Evolutionary conservation across 2,329 filamentous ascomycete species (phyloP), one percentile per base, ranked within the genome.

Genomic region (Neopestalotiopsis rosae): DNA sequence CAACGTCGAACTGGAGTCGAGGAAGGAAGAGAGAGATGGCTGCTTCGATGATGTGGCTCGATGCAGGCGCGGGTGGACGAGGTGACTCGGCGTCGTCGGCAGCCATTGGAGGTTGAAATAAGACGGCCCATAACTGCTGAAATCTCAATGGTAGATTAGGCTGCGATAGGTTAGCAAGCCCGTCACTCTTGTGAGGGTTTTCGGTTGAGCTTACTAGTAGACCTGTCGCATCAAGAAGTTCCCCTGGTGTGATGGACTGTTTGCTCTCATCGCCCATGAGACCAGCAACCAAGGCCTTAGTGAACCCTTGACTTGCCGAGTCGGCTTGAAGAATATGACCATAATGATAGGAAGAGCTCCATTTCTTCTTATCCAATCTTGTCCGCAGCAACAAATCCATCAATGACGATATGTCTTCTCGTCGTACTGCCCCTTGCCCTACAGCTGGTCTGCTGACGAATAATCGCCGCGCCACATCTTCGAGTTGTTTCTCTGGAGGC

Each of bases 91-190:
- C 20, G 0, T 34, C 17, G 30, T 61, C 17, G n/a, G 4, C 20
- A 13, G 14, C 32, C 32, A 38, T 34, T 17, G 34, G 20, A 42
- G 59, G 59, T 62, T 62, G 59, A 1, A 62, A 42, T n/a, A 62
- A 42, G 10, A 62, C 59, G 10, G 59, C 59, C 59, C 59, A 62
- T 62, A 62, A 34, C 17, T 62, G 59, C 17, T 62, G 59, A 24
- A 62, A 62, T 28, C 59, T 13, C 1, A 62, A 62, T 17, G 12
- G 59, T 24, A 62, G 34, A 34, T 62, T 62, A 6, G 34, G 59
- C 59, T 62, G 6, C 17, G 2, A 62, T 2, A n/a, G 4, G 17
- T 38, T 12, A 12, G 30, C 5, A 62, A 38, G 30, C 17, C 24
- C 24, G 30, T n/a, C 17, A 24, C 59, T 1, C n/a, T 20, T 42